These are phyloP conservation scores for Leucosporidium scottii DNA, from an alignment of 768 basidiomycete species.

Conservation along the genomic window DNA sequence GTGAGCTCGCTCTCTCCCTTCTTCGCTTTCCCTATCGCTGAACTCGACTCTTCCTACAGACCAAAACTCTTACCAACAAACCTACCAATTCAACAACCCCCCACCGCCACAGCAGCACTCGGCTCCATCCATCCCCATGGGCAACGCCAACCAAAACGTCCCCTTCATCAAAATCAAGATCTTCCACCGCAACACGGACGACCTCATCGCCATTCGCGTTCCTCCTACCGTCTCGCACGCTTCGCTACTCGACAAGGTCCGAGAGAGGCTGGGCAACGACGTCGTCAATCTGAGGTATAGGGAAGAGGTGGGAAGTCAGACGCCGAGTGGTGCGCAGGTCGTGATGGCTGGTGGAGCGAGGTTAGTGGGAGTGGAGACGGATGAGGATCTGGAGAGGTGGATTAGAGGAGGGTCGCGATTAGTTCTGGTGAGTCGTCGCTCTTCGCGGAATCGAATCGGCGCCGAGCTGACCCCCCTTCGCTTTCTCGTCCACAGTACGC, in stretches of 20 bases:
- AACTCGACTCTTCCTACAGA: neutral
- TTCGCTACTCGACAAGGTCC: constrained; percentile 87
- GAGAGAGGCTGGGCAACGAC: constrained; percentile 71
- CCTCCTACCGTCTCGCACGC: constrained; percentile 79
- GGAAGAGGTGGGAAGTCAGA: constrained; percentile 17
- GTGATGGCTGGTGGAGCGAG: constrained; percentile 31
- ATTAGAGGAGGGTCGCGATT: constrained; percentile 32
- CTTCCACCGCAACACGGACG: constrained; percentile 85
- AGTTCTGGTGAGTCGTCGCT: constrained; percentile 25
- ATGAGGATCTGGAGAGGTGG: constrained; percentile 37
- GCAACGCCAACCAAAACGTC: constrained; percentile 27
- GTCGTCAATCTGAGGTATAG: constrained; percentile 60
- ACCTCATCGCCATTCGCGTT: constrained; percentile 92
- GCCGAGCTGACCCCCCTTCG: neutral
- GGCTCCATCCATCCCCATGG: constrained; percentile 11
- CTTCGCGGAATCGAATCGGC: too few relatives aligned
- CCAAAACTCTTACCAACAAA: constrained; percentile 10
- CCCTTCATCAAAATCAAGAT: constrained; percentile 99
- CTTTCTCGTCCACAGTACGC: neutral
- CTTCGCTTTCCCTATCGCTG: too few relatives aligned
- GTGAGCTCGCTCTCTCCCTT: neutral
- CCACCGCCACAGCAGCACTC: constrained; percentile 4
- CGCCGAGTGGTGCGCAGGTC: constrained; percentile 14
- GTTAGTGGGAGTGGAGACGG: constrained; percentile 28
- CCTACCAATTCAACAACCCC: neutral